Base-by-base conservation (phyloP, 495 filamentous ascomycete species). In the Aspergillus wentii region DNA sequence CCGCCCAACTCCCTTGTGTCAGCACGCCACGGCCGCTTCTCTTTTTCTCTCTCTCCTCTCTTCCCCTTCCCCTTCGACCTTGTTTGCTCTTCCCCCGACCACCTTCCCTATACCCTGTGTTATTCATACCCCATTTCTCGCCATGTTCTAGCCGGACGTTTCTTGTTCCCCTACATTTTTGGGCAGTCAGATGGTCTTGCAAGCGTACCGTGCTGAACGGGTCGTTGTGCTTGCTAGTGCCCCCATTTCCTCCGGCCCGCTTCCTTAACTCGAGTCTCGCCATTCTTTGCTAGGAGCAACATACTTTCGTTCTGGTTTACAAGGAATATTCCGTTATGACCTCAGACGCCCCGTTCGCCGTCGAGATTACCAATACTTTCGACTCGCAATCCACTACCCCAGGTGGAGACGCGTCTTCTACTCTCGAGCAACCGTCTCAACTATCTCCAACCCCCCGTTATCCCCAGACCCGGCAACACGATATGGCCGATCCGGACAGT, bases 1-100 rank as follows among this genome's bases (percentile, higher is more conserved):
- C 60, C 53, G 36, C 57, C 52, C 52, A 57, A 55, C 52, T 51
- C 40, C 44, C 57, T 56, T 57, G 60, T 54, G 54, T 59, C 55
- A 60, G 59, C 61, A 44, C 63, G 59, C 63, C 64, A 64, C 63
- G 50, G 35, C 43, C 22, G 32, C 28, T 33, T 39, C 33, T 11
- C 20, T 16, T 51, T 33, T 28, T 33, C 26, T 30, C 37, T 35
- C 29, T 30, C 39, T 33, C 21, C 28, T 38, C 29, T 17, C 16
- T 34, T 18, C 15, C 17, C 32, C 35, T 41, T 16, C 30, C 34
- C 31, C 25, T 17, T 20, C 27, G 17, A 18, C 37, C 28, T 30
- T 23, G 18, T 38, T 29, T 44, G 1, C 8, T 33, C n/a, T n/a
- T 30, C 35, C 28, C 17, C 14, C 19, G 19, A 31, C 20, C 28